Evolutionary conservation across 1,284 basidiomycete species (phyloP), one percentile per base, ranked within the genome.

Genomic region (Cutaneotrichosporon daszewskae): DNA sequence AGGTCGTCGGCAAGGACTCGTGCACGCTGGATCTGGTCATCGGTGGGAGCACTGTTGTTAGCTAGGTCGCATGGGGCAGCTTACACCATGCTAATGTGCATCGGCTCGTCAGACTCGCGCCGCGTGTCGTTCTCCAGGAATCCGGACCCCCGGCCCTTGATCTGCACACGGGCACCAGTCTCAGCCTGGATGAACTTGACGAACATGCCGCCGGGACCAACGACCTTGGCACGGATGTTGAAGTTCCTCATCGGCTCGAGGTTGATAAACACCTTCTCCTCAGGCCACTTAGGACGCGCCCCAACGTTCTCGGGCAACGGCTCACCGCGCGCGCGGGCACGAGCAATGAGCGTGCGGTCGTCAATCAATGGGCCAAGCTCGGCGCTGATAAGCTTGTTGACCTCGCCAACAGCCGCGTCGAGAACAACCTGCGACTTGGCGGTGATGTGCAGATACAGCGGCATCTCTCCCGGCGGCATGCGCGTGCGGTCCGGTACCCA

Each of bases 181-280:
- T 98, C 94, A 60, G 83, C 81, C 72, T 98, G 94, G 54, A 98
- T 98, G 66, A 91, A 92, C 74, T 98, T 98, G 55, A 98, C 94
- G 66, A 97, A 98, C 65, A 91, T 84, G 57, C 90, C 87, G 49
- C 81, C 82, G 9, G 94, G 95, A 5, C 94, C 94, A 31, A 98
- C 94, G 20, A 96, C 87, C 73, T 98, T 98, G 12, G 92, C 91
- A 45, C 95, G 79, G 43, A 98, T 84, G 66, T 98, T 97, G 73
- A 98, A 98, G 72, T 96, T 97, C 37, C 92, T 79, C 58, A 97
- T 79, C 38, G 82, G 83, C 23, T 97, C 91, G 40, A 98, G 69
- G 10, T 82, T 84, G 45, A 98, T 87, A 3, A 80, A 81, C 11
- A 95, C 73, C 68, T 92, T 94, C 72, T 90, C 89, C 67, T 95